Base-by-base conservation (phyloP, 2,329 filamentous ascomycete species). In the Allantophomopsis cytisporea region DNA sequence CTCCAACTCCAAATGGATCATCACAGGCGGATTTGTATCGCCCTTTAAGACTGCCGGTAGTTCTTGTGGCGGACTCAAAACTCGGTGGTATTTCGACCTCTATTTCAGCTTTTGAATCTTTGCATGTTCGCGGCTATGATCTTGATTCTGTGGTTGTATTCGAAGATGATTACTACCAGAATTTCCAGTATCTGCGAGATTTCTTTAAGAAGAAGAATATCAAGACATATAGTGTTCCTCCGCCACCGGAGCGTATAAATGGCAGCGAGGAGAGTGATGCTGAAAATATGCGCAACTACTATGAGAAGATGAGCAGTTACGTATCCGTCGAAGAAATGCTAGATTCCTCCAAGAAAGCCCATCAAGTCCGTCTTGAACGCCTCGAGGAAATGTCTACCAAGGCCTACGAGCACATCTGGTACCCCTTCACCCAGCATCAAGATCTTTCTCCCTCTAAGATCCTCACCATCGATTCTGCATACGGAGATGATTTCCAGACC, bases 341-440 rank as follows among this genome's bases (percentile, higher is more conserved):
- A 0, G 54, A 64, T 0, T 53, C 60, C 1, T 63, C 88, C 2
- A 55, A 71, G 2, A 46, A 54, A 2, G 67, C 63, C 12, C 80
- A 86, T 40, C 48, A 60, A 1, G 46, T 61, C 3, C 71, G 82
- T 3, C 64, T 86, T 11, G 53, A 63, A 1, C 61, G 69, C 0
- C 59, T 91, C 0, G 69, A 77, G 28, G 65, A 61, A 1, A 77
- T 89, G 71, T 61, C 75, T 0, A 52, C 60, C 1, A 64, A 69
- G 32, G 84, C 85, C 0, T 64, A 76, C 40, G 54, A 69, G 8
- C 65, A 64, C 2, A 86, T 93, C 31, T 93, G 85, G 85, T 89
- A 89, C 49, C 85, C 86, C 0, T 93, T 93, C 50, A 88, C 84
- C 0, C 85, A 93, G 49, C 85, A 93, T 45, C 73, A 73, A 32